These are phyloP conservation scores for Corinectria fuckeliana DNA, from an alignment of 2,329 filamentous ascomycete species.

Conservation along the genomic window DNA sequence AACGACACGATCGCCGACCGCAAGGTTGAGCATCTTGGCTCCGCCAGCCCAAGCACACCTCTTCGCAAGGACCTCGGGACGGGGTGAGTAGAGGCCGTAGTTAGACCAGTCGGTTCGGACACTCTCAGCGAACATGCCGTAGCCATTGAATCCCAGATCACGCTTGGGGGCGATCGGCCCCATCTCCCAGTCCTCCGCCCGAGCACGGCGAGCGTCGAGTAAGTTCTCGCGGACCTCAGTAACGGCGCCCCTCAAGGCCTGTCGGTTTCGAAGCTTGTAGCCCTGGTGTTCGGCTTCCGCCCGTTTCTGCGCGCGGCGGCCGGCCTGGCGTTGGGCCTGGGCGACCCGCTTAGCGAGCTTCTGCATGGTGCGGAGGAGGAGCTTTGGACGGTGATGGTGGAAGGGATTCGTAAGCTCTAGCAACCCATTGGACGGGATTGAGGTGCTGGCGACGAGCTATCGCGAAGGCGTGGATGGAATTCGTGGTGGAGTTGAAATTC, in stretches of 20 bases:
- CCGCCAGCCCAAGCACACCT: conserved; percentile 64
- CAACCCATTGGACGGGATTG: conserved; percentile 35
- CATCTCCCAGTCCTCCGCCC: conserved; percentile 78
- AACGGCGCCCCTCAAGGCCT: conserved; percentile 40
- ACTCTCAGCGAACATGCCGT: conserved; percentile 59
- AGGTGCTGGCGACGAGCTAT: conserved; percentile 34
- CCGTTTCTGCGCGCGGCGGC: conserved; percentile 53
- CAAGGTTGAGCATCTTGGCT: conserved; percentile 65
- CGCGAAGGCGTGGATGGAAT: conserved; percentile 32
- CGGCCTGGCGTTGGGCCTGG: conserved; percentile 70
- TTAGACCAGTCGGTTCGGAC: conserved; percentile 47
- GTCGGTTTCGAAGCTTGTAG: conserved; percentile 40
- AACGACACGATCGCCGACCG: conserved; percentile 79
- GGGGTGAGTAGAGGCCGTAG: conserved; percentile 38
- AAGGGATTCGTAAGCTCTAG: conserved; percentile 29
- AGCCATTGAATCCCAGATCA: conserved; percentile 69
- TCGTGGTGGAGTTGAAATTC: conserved; percentile 41
- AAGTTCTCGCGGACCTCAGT: conserved; percentile 46
- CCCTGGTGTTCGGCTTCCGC: conserved; percentile 42
- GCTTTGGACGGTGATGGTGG: conserved; percentile 19
- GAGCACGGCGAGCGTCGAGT: conserved; percentile 53
- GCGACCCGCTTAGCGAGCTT: conserved; percentile 71
- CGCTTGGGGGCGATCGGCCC: conserved; percentile 80
- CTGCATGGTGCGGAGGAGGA: conserved; percentile 60
- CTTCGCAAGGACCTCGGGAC: conserved; percentile 46